Evolutionary conservation across 148 eudicot genomes (phyloP), one percentile per base, ranked within the genome.

Genomic region (Rhododendron ovatum): DNA sequence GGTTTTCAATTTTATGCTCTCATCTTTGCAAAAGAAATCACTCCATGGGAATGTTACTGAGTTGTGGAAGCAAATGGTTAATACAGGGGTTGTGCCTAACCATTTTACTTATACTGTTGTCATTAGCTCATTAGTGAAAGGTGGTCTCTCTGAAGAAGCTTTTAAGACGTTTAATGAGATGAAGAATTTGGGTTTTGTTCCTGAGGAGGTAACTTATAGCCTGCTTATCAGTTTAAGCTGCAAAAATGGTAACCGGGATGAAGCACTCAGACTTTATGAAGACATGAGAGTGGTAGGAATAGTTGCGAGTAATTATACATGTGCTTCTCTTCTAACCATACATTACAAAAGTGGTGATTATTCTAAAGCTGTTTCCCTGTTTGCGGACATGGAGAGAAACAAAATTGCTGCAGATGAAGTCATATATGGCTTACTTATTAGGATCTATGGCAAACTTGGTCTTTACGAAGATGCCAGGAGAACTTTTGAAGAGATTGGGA

Each of bases 401-500:
- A 91, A 90, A 80, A 88, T 96, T 77, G 88, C 83, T 82, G 94
- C 91, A 77, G 99, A 96, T 90, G 97, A 96, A 91, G 96, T 94
- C 87, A 96, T 96, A 22, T 92, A 90, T 88, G 97, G 99, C 82
- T 90, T 95, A 88, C 94, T 96, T 79, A 89, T 96, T 77, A 91
- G 96, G 85, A 95, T 96, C 88, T 96, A 96, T 88, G 99, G 98
- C 15, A 95, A 94, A 92, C 94, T 96, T 82, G 99, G 95, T 79
- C 97, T 96, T 51, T 91, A 89, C 85, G 96, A 92, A 86, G 98
- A 96, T 90, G 99, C 98, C 74, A 76, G 89, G 83, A 93, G 87
- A 90, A 95, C 99, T 76, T 96, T 94, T 82, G 87, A 88, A 89
- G 93, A 94, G 91, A 90, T 94, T 84, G 89, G 90, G 87, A 90